phyloP scores from a whole-genome alignment of 345 rosid genomes.

The Physaria fendleri region DNA sequence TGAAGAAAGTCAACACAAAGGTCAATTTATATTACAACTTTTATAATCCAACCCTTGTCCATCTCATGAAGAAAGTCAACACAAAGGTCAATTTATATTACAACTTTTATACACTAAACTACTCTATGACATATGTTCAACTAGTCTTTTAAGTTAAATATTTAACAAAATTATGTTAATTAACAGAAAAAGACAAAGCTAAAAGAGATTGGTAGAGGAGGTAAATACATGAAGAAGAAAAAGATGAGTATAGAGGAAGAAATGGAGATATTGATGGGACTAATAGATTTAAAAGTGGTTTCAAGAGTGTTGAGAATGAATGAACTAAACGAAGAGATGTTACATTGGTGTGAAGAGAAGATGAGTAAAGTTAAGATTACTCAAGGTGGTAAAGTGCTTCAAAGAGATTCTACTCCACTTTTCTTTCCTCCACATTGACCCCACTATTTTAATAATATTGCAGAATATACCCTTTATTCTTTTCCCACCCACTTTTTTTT shows the following conservation, averaged over 20 bases:
- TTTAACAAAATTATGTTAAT: not conserved
- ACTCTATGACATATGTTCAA: too few species aligned
- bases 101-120: not conserved
- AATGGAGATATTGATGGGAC: constrained; percentile 85
- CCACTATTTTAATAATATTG: constrained; percentile 11
- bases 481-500: constrained; percentile 14
- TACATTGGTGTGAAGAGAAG: constrained; percentile 97
- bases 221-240: constrained; percentile 68
- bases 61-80: constrained; percentile 81
- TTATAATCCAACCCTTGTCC: constrained; percentile 77
- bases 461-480: constrained; percentile 34
- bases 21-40: too few species aligned
- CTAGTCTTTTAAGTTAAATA: too few species aligned
- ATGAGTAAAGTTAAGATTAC: constrained; percentile 80
- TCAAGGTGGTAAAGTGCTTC: constrained; percentile 54
- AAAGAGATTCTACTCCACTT: constrained; percentile 84
- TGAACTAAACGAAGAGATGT: constrained; percentile 58
- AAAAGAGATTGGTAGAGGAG: constrained; percentile 60
- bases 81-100: constrained; percentile 44
- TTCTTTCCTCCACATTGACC: constrained; percentile 92
- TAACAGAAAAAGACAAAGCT: constrained; percentile 79
- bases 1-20: constrained; percentile 81
- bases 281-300: constrained; percentile 82
- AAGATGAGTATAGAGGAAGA: constrained; percentile 64
- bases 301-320: constrained; percentile 84